phyloP scores from a whole-genome alignment of 2,329 filamentous ascomycete species.

The Claviceps spartinae region DNA sequence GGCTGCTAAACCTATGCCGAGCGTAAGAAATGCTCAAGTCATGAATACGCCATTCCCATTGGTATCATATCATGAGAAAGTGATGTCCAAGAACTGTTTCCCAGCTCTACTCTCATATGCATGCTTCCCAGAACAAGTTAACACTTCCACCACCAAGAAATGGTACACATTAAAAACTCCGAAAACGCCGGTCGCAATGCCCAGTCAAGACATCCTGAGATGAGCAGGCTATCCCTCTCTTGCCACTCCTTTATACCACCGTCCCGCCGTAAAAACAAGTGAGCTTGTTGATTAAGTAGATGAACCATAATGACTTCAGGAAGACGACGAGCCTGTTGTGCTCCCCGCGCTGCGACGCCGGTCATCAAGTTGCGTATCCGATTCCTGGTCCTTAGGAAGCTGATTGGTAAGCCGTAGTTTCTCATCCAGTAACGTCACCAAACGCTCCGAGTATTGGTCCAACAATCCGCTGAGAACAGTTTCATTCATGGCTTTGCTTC shows the following conservation, averaged over 20 bases:
- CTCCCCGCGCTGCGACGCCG: slow-evolving; percentile 20
- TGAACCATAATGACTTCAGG: slow-evolving; percentile 11
- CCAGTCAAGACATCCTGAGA: not conserved
- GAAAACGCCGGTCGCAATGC: slow-evolving; percentile 5
- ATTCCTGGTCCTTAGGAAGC: slow-evolving; percentile 16
- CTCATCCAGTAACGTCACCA: slow-evolving; percentile 60
- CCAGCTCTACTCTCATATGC: slow-evolving; percentile 4
- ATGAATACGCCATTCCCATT: slow-evolving; percentile 18
- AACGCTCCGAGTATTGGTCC: slow-evolving; percentile 61
- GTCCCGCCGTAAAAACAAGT: not conserved
- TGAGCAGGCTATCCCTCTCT: not conserved
- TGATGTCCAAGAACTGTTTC: slow-evolving; percentile 8
- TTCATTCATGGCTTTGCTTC: slow-evolving; percentile 42
- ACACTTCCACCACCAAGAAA: not conserved
- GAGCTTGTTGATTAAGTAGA: not conserved
- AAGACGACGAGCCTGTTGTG: slow-evolving; percentile 22
- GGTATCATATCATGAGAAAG: slow-evolving; percentile 22
- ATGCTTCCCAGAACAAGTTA: not conserved
- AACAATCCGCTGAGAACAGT: slow-evolving; percentile 49
- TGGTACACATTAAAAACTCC: not conserved
- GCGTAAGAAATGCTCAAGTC: not conserved
- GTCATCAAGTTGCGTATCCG: slow-evolving; percentile 16
- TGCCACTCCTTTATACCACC: not conserved
- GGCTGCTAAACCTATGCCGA: slow-evolving; percentile 1
- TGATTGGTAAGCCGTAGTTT: slow-evolving; percentile 42